Percentiles rank a stretch among this genome's conserved stretches.
Evolutionary conservation across 2,329 filamentous ascomycete species (phyloP).

Genomic region (Pseudogymnoascus sp.): DNA sequence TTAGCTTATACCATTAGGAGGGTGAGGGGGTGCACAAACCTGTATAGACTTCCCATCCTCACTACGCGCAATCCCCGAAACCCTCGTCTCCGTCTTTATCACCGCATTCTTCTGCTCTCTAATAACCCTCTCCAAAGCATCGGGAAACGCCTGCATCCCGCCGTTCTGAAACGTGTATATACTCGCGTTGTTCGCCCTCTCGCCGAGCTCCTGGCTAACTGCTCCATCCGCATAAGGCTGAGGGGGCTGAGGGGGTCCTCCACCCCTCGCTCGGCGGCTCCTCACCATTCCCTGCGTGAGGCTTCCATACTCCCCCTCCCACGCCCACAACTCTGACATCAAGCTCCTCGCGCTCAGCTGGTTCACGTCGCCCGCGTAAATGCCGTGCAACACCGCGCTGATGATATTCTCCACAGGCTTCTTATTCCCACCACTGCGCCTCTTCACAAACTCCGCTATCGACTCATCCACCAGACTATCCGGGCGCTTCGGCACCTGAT

Average conservation of each 20-base stretch:
- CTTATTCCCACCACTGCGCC: conserved; percentile 42
- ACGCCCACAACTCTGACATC: conserved; percentile 19
- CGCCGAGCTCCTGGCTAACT: background rate
- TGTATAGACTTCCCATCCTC: background rate
- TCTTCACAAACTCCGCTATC: conserved; percentile 57
- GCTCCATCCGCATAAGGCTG: too few relatives aligned
- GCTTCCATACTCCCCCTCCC: conserved; percentile 31
- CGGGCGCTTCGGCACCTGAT: conserved; percentile 27
- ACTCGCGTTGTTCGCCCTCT: conserved; percentile 25
- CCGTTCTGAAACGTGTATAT: conserved; percentile 41
- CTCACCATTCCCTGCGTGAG: background rate
- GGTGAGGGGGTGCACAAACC: background rate
- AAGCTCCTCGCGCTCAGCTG: conserved; percentile 67
- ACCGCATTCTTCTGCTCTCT: conserved; percentile 48
- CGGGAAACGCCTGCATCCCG: conserved; percentile 57
- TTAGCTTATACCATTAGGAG: conserved; percentile 14
- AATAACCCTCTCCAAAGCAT: conserved; percentile 47
- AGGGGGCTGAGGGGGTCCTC: too few relatives aligned
- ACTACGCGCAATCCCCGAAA: conserved; percentile 34
- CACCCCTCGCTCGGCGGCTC: background rate
- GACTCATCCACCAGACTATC: conserved; percentile 55
- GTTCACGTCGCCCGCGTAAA: conserved; percentile 85
- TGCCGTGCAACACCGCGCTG: conserved; percentile 75
- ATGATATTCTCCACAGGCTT: conserved; percentile 61
- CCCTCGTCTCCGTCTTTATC: conserved; percentile 41